A percentile compares a stretch with the other conserved stretches of the same genome.
These are phyloP conservation scores for Salix exigua DNA, from an alignment of 345 rosid species.

Conservation along the genomic window DNA sequence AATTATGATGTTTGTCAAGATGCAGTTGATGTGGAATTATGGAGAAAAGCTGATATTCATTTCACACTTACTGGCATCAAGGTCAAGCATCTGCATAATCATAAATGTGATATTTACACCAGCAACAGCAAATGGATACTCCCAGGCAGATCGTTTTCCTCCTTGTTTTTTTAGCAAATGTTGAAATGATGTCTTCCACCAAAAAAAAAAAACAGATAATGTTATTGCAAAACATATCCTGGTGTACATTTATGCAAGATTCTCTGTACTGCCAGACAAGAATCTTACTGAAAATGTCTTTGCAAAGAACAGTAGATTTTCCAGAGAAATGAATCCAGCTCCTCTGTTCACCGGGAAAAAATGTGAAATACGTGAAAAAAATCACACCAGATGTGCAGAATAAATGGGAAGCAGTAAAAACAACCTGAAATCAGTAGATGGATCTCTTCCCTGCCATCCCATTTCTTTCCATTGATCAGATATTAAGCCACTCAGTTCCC, in stretches of 20 bases:
- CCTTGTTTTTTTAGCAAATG: conserved; percentile 59
- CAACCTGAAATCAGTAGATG: conserved; percentile 92
- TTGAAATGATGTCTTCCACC: conserved; percentile 69
- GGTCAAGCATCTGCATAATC: conserved; percentile 96
- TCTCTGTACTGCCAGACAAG: neutral
- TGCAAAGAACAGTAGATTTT: conserved; percentile 88
- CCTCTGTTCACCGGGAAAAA: conserved; percentile 49
- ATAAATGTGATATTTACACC: conserved; percentile 94
- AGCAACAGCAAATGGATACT: conserved; percentile 96
- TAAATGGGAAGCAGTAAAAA: neutral
- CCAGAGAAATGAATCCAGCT: conserved; percentile 90
- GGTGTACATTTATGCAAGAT: neutral
- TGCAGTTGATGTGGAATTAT: neutral
- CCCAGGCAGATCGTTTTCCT: conserved; percentile 87
- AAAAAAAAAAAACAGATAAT: neutral
- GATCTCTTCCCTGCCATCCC: conserved; percentile 99
- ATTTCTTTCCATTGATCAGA: conserved; percentile 96
- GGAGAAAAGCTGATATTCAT: neutral
- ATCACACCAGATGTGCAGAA: neutral
- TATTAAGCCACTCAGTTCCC: conserved; percentile 64
- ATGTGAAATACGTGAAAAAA: neutral
- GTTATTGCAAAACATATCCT: neutral
- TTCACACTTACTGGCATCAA: conserved; percentile 66
- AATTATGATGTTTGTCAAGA: neutral
- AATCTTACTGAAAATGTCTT: conserved; percentile 71